A percentile compares a stretch with the other conserved stretches of the same genome.
Conservation (phyloP, 192 early-diverging fungal genomes). For the Dissophora globulifera region DNA sequence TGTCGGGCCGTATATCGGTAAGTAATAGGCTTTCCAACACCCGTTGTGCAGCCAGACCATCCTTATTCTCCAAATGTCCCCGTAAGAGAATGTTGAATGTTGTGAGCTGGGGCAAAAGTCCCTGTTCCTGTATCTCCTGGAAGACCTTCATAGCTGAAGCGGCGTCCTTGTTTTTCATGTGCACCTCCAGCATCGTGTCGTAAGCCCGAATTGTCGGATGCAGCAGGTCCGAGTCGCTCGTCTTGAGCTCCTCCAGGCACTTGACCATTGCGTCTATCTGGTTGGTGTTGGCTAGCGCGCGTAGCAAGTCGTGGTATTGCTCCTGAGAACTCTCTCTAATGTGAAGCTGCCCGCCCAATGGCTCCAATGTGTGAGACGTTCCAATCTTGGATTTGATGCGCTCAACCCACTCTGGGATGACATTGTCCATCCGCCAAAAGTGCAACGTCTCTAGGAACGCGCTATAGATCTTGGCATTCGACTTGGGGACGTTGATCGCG, state of each 20-base stretch:
- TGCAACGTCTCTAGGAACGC: conserved; percentile 26
- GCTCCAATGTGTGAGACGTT: not conserved
- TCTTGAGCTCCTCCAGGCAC: conserved; percentile 39
- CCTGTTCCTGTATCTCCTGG: conserved; percentile 41
- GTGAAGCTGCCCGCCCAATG: too few relatives aligned
- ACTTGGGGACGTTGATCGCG: conserved; percentile 16
- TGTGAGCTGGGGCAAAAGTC: conserved; percentile 19
- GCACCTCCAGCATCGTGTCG: conserved; percentile 21
- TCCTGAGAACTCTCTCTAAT: conserved; percentile 29
- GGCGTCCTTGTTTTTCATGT: conserved; percentile 20
- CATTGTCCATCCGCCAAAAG: conserved; percentile 28
- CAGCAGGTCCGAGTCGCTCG: conserved; percentile 2
- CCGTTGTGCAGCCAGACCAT: conserved; percentile 19
- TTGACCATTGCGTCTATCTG: conserved; percentile 19
- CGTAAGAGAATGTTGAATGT: conserved; percentile 39
- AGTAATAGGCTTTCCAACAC: conserved; percentile 33
- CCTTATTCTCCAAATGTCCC: conserved; percentile 39
- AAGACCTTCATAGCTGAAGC: conserved; percentile 10
- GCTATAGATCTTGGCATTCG: conserved; percentile 34
- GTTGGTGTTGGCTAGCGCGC: conserved; percentile 14
- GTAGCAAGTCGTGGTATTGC: conserved; percentile 44
- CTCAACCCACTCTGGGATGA: conserved; percentile 17
- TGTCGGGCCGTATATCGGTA: conserved; percentile 38
- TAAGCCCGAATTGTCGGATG: conserved; percentile 20
- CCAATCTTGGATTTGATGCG: conserved; percentile 25